A percentile compares a stretch with the other conserved stretches of the same genome.
Conservation (phyloP, 2,329 filamentous ascomycete genomes). For the Xylariaceae sp. region DNA sequence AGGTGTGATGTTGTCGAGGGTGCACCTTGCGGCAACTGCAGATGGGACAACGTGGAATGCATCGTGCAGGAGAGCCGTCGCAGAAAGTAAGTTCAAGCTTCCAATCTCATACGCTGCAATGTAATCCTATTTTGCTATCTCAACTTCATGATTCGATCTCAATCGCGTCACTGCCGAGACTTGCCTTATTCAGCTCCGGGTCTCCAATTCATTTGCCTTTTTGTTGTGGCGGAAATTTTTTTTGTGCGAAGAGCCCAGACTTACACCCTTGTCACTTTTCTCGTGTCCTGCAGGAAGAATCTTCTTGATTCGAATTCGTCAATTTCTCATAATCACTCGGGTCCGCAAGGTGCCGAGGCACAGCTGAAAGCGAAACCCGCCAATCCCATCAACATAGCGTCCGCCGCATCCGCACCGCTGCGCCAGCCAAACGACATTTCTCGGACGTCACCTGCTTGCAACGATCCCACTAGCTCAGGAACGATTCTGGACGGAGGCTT, state of each 20-base stretch:
- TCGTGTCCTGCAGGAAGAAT: slow-evolving; percentile 35
- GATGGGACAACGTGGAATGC: slow-evolving; percentile 78
- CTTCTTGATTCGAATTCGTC: slow-evolving; percentile 35
- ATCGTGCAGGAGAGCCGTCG: slow-evolving; percentile 80
- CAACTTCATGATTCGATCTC: slow-evolving; percentile 15
- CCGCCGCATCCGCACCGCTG: slow-evolving; percentile 33
- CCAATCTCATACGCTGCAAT: slow-evolving; percentile 4
- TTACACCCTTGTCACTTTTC: slow-evolving; percentile 29
- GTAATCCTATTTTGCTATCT: slow-evolving; percentile 5
- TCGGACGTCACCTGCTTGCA: slow-evolving; percentile 26
- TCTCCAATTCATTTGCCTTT: slow-evolving; percentile 21
- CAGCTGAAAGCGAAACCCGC: slow-evolving; percentile 41
- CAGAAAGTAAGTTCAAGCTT: slow-evolving; percentile 68
- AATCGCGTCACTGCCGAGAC: slow-evolving; percentile 19
- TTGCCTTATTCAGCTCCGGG: slow-evolving; percentile 12
- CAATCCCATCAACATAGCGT: slow-evolving; percentile 41
- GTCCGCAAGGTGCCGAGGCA: slow-evolving; percentile 48
- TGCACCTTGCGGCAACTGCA: slow-evolving; percentile 84
- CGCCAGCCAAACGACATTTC: slow-evolving; percentile 32
- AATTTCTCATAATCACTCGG: slow-evolving; percentile 24
- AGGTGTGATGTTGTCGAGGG: slow-evolving; percentile 92
- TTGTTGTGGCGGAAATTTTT: slow-evolving; percentile 2
- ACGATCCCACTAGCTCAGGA: slow-evolving; percentile 30
- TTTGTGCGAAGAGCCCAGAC: slow-evolving; percentile 24
- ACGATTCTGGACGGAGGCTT: slow-evolving; percentile 30